Base-by-base conservation (phyloP, 805 yeast species). In the Candida silvicultrix region DNA sequence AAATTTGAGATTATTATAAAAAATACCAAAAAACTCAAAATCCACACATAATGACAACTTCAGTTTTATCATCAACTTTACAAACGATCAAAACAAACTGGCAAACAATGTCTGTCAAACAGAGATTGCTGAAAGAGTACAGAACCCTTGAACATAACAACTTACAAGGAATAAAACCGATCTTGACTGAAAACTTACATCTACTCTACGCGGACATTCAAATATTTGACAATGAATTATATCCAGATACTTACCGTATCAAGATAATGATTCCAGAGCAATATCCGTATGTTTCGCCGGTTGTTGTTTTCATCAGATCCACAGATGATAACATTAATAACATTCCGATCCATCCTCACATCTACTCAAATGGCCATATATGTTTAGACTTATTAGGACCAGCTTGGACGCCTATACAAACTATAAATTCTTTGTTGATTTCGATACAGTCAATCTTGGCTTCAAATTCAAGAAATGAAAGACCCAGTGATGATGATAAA, bases 321-420 rank as follows among this genome's bases (percentile, higher is more conserved):
- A 38, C 19, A 2, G 49, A 47, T 2, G 42, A 43, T 2, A 46
- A 37, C 15, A 37, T 46, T 11, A 54, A 57, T 6, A 52, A 58
- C 28, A 73, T 84, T 4, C 92, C 92, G 1, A 54, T 82, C 3
- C 89, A 84, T 56, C 92, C 92, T 0, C 92, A 84, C 56, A 70
- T 84, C 3, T 84, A 84, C 56, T 74, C 83, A 29, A 85, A 85
- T 55, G 92, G 90, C 1, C 90, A 85, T 55, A 84, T 84, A n/a
- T 84, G 92, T 57, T 65, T 84, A 19, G 79, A 84, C 55, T 63
- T 85, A 2, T 63, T 84, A 34, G 88, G 85, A 2, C 72, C 57
- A 1, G 53, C 53, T 8, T 59, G 63, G 62, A 49, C 62, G 1
- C 63, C 62, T 2, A 49, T 54, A 0, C 63, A 59, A 18, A 50